Evolutionary conservation across 345 rosid genomes (phyloP).

Genomic region (Linum tenue): DNA sequence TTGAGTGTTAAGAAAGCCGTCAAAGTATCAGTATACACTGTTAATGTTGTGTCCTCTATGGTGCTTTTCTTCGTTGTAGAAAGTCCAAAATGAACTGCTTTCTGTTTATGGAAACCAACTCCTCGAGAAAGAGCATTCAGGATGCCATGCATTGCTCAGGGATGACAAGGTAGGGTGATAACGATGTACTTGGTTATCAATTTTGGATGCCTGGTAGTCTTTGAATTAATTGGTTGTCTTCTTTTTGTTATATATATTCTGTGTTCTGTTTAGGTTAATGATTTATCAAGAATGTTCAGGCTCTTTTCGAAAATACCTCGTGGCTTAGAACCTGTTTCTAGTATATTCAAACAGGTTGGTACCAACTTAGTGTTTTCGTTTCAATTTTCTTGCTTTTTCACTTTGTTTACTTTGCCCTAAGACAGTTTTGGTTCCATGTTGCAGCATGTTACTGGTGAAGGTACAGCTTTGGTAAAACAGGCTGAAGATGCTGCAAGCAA

Average conservation of each 20-base stretch:
- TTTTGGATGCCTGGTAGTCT: too few species aligned
- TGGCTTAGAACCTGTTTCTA: conserved; percentile 83
- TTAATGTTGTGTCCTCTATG: too few species aligned
- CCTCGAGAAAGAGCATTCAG: conserved; percentile 86
- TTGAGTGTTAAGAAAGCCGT: too few species aligned
- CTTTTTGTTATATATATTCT: neutral
- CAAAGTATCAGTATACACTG: too few species aligned
- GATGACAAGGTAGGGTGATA: conserved; percentile 63
- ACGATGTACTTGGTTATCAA: neutral
- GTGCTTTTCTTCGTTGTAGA: conserved; percentile 34
- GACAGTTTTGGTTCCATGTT: neutral
- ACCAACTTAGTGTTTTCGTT: too few species aligned
- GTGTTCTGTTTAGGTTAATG: conserved; percentile 50
- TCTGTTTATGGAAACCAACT: conserved; percentile 52
- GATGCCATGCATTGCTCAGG: conserved; percentile 76
- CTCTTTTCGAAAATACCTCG: conserved; percentile 59
- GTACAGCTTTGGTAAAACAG: conserved; percentile 79
- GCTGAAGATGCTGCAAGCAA: conserved; percentile 84
- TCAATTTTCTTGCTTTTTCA: too few species aligned
- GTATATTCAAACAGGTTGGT: conserved; percentile 75
- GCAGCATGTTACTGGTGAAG: conserved; percentile 88
- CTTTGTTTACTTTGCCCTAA: too few species aligned
- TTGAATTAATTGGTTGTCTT: neutral
- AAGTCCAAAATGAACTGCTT: conserved; percentile 82
- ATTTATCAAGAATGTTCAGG: conserved; percentile 92